Base-by-base conservation (phyloP, 2,329 filamentous ascomycete species). In the Lasiodiplodia citricola region DNA sequence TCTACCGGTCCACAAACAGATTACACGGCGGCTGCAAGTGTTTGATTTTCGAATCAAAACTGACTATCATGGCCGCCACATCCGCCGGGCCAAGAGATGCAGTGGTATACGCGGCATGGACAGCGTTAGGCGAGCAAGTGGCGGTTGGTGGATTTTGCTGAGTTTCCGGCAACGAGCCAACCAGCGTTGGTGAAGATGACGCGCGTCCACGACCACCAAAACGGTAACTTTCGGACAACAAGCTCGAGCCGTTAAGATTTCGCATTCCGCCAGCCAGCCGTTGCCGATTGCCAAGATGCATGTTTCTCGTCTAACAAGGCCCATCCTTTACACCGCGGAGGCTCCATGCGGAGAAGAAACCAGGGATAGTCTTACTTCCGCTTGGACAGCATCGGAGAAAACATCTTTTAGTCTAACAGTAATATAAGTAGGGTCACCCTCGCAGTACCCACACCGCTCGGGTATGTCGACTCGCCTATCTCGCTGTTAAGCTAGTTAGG, bases 211-310 rank as follows among this genome's bases (percentile, higher is more conserved):
- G 6, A 14, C 7, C 4, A 47, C 60, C 44, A 23, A 52, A 64
- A 23, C 18, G n/a, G 60, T 18, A 64, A 64, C 51, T 64, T 38
- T 52, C 60, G 47, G 47, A 35, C 28, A 52, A 37, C 31, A 54
- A 38, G 60, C 60, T 64, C 47, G 31, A 38, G 60, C n/a, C 52
- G 44, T 31, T 64, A 52, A 52, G 47, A 35, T 64, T 28, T 51
- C 60, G 60, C 31, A 52, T 38, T 16, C 44, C 51, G 38, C 37
- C 23, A 37, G 13, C 60, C 44, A 64, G n/a, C 28, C 31, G n/a
- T 6, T 13, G 18, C 25, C 28, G 5, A 13, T 16, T 25, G 60
- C 60, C 60, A 64, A 64, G 60, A 52, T 28, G 28, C 60, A 38
- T 25, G 25, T 35, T 28, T 38, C n/a, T 8, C 23, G 44, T 37